These are phyloP conservation scores for Termitomyces eurrhizus DNA, from an alignment of 768 basidiomycete genomes.

Conservation along the genomic window DNA sequence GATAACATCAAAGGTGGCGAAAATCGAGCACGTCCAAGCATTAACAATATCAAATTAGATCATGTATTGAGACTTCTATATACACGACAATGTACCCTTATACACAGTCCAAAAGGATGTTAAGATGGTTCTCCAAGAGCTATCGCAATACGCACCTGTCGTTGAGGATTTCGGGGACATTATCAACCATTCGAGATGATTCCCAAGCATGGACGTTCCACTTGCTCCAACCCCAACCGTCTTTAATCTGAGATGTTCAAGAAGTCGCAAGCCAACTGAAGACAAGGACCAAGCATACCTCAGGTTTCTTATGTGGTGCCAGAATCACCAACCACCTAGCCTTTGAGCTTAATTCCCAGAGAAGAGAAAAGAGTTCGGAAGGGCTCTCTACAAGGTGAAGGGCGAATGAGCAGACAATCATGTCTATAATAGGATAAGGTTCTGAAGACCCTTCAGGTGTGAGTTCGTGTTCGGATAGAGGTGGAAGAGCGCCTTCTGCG, in stretches of 20 bases:
- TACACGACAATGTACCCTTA: constrained; percentile 52
- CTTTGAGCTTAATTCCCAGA: constrained; percentile 62
- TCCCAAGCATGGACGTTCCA: constrained; percentile 53
- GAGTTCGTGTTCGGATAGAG: constrained; percentile 16
- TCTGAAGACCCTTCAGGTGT: neutral
- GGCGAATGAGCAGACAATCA: constrained; percentile 73
- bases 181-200: constrained; percentile 35
- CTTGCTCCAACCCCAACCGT: constrained; percentile 63
- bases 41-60: neutral
- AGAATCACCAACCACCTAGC: constrained; percentile 63
- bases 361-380: constrained; percentile 59
- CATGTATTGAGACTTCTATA: constrained; percentile 39
- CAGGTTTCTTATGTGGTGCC: constrained; percentile 76
- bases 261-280: neutral
- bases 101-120: neutral
- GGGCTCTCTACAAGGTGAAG: constrained; percentile 62
- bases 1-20: constrained; percentile 1
- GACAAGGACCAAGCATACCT: constrained; percentile 34
- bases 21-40: neutral
- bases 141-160: constrained; percentile 35
- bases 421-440: constrained; percentile 36
- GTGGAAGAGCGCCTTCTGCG: constrained; percentile 51
- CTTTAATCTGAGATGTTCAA: constrained; percentile 44
- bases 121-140: neutral
- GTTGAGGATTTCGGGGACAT: constrained; percentile 40